These are phyloP conservation scores for Debaryomyces fabryi DNA, from an alignment of 1,139 yeast genomes.

Conservation along the genomic window DNA sequence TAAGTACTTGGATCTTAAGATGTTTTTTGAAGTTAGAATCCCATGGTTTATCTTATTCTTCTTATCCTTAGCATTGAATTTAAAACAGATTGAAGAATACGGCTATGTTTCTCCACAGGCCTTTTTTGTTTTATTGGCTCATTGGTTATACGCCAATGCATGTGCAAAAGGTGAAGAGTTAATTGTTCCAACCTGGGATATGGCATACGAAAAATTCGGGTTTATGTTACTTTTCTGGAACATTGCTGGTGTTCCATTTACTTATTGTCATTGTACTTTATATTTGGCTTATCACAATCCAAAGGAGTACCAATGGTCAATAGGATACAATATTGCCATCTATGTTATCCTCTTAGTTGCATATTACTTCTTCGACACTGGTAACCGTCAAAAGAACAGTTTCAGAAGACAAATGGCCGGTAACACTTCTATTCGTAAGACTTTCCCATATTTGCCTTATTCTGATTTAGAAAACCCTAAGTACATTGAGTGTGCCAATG, in stretches of 20 bases:
- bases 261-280: slow-evolving; percentile 92
- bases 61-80: slow-evolving; percentile 70
- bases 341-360: slow-evolving; percentile 63
- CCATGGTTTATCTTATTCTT: slow-evolving; percentile 95
- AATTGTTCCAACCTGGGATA: slow-evolving; percentile 98
- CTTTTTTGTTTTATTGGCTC: slow-evolving; percentile 73
- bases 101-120: slow-evolving; percentile 83
- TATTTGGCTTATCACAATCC: slow-evolving; percentile 84
- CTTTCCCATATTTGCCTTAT: slow-evolving; percentile 92
- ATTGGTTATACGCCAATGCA: slow-evolving; percentile 94
- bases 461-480: slow-evolving; percentile 80
- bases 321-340: slow-evolving; percentile 56
- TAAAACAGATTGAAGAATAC: slow-evolving; percentile 78
- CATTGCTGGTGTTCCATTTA: slow-evolving; percentile 98
- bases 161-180: slow-evolving; percentile 97
- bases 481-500: slow-evolving; percentile 81
- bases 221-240: slow-evolving; percentile 98
- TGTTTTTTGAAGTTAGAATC: slow-evolving; percentile 95
- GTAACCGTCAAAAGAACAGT: slow-evolving; percentile 92
- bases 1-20: slow-evolving; percentile 79
- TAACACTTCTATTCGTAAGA: slow-evolving; percentile 69
- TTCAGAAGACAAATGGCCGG: slow-evolving; percentile 90
- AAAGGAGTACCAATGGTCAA: slow-evolving; percentile 73
- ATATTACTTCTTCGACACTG: slow-evolving; percentile 92
- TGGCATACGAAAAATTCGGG: slow-evolving; percentile 98